These are phyloP conservation scores for Tremella fuciformis DNA, from an alignment of 768 basidiomycete species.

Conservation along the genomic window DNA sequence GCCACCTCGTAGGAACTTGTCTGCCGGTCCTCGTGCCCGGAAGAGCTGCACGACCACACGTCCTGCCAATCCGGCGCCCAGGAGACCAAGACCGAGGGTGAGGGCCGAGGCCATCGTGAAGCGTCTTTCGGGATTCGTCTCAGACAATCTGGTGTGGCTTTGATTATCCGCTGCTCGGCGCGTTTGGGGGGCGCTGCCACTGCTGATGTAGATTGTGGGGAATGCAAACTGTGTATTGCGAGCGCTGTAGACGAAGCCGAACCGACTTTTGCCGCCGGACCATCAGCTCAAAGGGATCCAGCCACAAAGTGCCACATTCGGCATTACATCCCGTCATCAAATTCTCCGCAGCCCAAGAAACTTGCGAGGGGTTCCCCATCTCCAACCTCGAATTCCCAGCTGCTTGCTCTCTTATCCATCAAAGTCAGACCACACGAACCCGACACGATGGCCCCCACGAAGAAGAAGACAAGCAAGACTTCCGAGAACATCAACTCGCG, in stretches of 20 bases:
- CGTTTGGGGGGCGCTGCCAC: too few relatives aligned
- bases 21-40: conserved; percentile 56
- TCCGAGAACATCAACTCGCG: conserved; percentile 89
- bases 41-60: conserved; percentile 40
- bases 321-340: neutral
- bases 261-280: too few relatives aligned
- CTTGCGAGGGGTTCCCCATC: neutral
- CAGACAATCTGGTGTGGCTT: too few relatives aligned
- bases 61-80: conserved; percentile 48
- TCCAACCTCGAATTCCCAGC: neutral
- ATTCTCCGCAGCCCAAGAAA: conserved; percentile 13
- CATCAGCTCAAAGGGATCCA: too few relatives aligned
- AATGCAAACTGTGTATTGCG: too few relatives aligned
- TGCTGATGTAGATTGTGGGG: too few relatives aligned
- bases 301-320: conserved; percentile 17
- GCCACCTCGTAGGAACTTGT: conserved; percentile 88
- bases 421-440: neutral
- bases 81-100: conserved; percentile 43
- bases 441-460: conserved; percentile 78
- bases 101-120: conserved; percentile 42
- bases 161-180: too few relatives aligned
- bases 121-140: neutral
- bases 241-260: too few relatives aligned
- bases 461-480: conserved; percentile 91
- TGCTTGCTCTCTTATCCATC: too few relatives aligned